phyloP scores from a whole-genome alignment of 192 early-diverging fungal species.

The Thamnidium elegans region DNA sequence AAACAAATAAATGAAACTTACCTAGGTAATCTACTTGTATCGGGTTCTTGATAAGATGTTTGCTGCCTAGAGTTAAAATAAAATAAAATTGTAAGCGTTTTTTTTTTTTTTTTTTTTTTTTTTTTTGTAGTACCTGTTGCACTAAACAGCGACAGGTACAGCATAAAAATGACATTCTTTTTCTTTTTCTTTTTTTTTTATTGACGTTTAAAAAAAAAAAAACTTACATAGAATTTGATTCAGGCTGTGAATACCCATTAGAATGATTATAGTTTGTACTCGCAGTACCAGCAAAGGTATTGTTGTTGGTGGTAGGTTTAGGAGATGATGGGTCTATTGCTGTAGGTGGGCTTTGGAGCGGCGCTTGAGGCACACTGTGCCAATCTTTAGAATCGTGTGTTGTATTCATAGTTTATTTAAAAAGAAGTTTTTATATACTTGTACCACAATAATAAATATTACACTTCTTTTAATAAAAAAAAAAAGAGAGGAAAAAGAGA shows the following conservation, averaged over 20 bases:
- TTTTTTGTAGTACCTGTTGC: slow-evolving; percentile 14
- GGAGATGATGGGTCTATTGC: slow-evolving; percentile 7
- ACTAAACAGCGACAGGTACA: slow-evolving; percentile 23
- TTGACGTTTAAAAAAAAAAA: neutral
- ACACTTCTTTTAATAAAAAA: no score
- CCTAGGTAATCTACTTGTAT: slow-evolving; percentile 17
- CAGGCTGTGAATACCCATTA: neutral
- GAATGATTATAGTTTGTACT: neutral
- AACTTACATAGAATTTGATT: slow-evolving; percentile 3
- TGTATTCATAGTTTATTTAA: slow-evolving; percentile 1
- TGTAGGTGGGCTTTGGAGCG: slow-evolving; percentile 2
- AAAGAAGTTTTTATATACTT: no score
- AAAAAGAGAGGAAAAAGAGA: no score
- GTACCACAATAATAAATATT: no score
- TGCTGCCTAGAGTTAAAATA: neutral
- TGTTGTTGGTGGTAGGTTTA: neutral
- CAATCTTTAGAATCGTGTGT: slow-evolving; percentile 12
- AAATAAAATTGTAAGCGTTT: no score
- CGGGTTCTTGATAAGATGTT: slow-evolving; percentile 5
- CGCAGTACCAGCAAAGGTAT: no score
- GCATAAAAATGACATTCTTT: slow-evolving; percentile 11
- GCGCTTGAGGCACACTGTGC: neutral
- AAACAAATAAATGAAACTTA: slow-evolving; percentile 4
- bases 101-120: no score
- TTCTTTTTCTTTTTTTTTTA: neutral